Conservation (phyloP, 257 asterid species). For the Penstemon eatonii region DNA sequence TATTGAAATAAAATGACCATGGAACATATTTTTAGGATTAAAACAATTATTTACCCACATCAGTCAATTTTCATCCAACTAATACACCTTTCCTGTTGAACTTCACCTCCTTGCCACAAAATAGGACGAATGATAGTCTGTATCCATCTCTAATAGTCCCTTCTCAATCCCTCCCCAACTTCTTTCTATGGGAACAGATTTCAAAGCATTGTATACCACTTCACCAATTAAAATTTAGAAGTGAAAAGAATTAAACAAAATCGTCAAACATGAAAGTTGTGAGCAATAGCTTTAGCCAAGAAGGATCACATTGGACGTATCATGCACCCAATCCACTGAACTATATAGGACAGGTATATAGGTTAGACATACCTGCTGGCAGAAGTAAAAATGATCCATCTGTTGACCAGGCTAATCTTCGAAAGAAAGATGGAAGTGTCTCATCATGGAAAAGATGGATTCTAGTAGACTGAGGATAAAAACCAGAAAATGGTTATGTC, state of each 20-base stretch:
- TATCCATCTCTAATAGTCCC: no score
- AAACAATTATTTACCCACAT: no score
- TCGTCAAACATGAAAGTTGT: background rate
- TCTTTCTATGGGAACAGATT: no score
- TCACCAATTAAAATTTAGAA: no score
- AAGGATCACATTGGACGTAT: background rate
- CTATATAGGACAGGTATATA: conserved; percentile 13
- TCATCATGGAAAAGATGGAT: conserved; percentile 94
- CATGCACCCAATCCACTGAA: conserved; percentile 12
- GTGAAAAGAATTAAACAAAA: background rate
- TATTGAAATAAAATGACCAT: no score
- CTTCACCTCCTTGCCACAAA: no score
- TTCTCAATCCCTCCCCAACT: no score
- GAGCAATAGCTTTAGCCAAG: background rate
- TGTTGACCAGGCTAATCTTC: conserved; percentile 97
- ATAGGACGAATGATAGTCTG: no score
- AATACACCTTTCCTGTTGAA: no score
- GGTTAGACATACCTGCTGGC: conserved; percentile 75
- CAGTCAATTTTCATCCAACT: no score
- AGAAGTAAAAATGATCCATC: conserved; percentile 93
- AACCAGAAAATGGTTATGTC: conserved; percentile 26
- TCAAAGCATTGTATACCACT: no score
- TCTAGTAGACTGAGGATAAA: conserved; percentile 59
- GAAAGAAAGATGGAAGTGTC: conserved; percentile 92
- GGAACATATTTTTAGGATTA: no score